A percentile compares a stretch with the other conserved stretches of the same genome.
These are phyloP conservation scores for Debaryomyces sp. DNA, from an alignment of 1,139 yeast species.

Conservation along the genomic window DNA sequence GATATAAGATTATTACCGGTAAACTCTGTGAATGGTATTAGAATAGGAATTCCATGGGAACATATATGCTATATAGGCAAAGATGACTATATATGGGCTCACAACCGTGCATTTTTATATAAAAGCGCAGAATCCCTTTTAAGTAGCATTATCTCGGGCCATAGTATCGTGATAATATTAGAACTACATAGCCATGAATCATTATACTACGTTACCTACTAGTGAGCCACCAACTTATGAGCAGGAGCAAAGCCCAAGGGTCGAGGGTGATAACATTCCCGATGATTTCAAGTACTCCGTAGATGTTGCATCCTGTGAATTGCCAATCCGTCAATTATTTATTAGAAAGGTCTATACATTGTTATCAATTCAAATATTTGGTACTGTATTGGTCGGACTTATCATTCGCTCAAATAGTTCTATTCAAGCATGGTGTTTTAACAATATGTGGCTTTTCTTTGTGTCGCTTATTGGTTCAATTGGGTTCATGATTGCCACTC, in stretches of 20 bases:
- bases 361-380: slow-evolving; percentile 62
- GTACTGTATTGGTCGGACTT: slow-evolving; percentile 63
- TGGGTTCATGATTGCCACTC: slow-evolving; percentile 63
- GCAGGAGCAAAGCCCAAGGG: slow-evolving; percentile 25
- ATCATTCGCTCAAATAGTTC: slow-evolving; percentile 50
- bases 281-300: slow-evolving; percentile 88
- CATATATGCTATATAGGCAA: neutral
- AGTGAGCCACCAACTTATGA: slow-evolving; percentile 30
- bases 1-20: neutral
- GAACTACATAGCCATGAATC: slow-evolving; percentile 4
- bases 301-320: slow-evolving; percentile 75
- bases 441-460: slow-evolving; percentile 62
- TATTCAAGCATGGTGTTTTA: slow-evolving; percentile 59
- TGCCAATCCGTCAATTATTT: slow-evolving; percentile 75
- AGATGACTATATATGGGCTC: neutral
- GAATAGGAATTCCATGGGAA: neutral
- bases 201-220: slow-evolving; percentile 12
- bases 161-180: neutral
- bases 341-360: slow-evolving; percentile 79
- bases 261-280: slow-evolving; percentile 50
- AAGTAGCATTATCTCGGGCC: neutral
- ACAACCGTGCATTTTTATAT: neutral
- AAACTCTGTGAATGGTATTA: neutral
- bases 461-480: slow-evolving; percentile 61
- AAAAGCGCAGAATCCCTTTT: neutral